Base-by-base conservation (phyloP, 2,329 filamentous ascomycete species). In the Aspergillus spinulosporus region DNA sequence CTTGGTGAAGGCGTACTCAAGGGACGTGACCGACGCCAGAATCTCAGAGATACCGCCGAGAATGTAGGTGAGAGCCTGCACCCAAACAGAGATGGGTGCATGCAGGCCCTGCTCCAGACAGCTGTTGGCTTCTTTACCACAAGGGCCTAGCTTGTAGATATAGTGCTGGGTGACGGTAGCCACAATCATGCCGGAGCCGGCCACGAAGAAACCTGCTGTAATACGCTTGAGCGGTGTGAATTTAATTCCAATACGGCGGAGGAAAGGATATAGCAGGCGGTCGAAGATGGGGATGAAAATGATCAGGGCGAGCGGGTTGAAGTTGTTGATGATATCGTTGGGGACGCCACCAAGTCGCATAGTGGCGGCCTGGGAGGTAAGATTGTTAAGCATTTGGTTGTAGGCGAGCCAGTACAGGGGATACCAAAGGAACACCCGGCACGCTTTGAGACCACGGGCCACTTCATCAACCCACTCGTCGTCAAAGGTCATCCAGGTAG, bases 381-480 rank as follows among this genome's bases (percentile, higher is more conserved):
- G 62, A 59, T 83, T 83, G 69, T 78, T 80, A 57, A 75, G 78
- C 71, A 82, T 79, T 62, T 83, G 81, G 61, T 76, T 77, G 68
- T 82, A 82, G 5, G 77, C 74, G 3, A 82, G 69, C 72, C 73
- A 76, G 64, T 75, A 81, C 14, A 80, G 65, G 5, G 78, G 78
- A 52, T 75, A 82, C 71, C 79, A 82, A 61, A 82, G 76, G 71
- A 88, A 92, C 46, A 90, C 87, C 61, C 83, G 79, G 75, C 86
- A 88, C 55, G 86, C 86, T 64, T 82, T 80, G 59, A 88, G 76
- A 60, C 87, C 88, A 73, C 88, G 85, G 55, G 80, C 80, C 50
- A 91, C 84, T 68, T 92, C 87, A 68, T 90, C 88, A 45, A 92
- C 88, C 88, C 88, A 92, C 50, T 83, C 82, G 63, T 92, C 89